Evolutionary conservation across 2,329 filamentous ascomycete species (phyloP).

Genomic region (Paecilomyces dactylethromorphus): DNA sequence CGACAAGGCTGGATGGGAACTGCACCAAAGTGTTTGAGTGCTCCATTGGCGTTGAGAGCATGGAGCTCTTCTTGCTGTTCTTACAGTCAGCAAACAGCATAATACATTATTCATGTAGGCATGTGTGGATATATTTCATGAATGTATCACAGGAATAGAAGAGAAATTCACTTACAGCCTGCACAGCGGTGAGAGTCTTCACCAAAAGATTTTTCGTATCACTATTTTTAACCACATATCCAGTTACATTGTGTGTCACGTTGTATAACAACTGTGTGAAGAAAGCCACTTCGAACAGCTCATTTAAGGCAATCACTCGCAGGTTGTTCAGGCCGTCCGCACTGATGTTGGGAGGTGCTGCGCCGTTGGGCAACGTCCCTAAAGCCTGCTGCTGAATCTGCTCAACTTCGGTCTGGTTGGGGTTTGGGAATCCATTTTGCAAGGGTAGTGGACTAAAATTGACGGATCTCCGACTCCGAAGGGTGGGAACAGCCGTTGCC

Average conservation of each 20-base stretch:
- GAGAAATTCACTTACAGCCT: neutral
- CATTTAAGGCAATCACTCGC: constrained; percentile 60
- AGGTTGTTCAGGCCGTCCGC: constrained; percentile 46
- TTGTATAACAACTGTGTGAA: constrained; percentile 59
- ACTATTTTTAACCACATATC: constrained; percentile 34
- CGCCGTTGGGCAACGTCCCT: constrained; percentile 51
- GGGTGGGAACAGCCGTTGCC: neutral
- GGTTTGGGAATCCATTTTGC: constrained; percentile 52
- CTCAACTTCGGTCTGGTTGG: constrained; percentile 38
- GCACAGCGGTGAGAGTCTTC: neutral
- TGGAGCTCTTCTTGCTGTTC: constrained; percentile 57
- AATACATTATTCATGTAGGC: neutral
- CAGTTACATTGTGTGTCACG: constrained; percentile 47
- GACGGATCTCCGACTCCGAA: neutral
- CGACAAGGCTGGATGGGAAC: constrained; percentile 43
- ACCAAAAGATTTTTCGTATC: neutral
- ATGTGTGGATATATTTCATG: neutral
- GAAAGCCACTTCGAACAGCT: constrained; percentile 60
- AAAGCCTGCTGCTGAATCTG: constrained; percentile 48
- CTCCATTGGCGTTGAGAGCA: constrained; percentile 51
- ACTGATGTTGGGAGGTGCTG: constrained; percentile 38
- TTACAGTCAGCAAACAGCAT: constrained; percentile 29
- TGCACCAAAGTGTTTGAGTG: constrained; percentile 44
- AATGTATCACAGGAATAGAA: neutral
- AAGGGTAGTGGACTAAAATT: neutral